Evolutionary conservation across 805 yeast genomes (phyloP).

Genomic region (Jamesozyma lodderae): DNA sequence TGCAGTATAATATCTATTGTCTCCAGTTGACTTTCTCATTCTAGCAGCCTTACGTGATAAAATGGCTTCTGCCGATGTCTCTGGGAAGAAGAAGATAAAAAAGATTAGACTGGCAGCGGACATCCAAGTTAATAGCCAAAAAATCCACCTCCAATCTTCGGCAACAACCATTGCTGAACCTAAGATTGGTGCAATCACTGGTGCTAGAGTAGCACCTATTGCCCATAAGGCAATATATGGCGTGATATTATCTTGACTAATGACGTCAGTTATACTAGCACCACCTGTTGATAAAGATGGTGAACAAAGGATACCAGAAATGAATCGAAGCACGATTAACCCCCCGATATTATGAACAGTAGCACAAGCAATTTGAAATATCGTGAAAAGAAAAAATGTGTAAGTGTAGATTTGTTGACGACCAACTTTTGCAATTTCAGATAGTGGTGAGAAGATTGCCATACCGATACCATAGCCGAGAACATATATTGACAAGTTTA

Average conservation of each 20-base stretch:
- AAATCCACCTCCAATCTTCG: slow-evolving; percentile 44
- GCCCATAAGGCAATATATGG: slow-evolving; percentile 45
- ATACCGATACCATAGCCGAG: slow-evolving; percentile 59
- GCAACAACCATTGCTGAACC: slow-evolving; percentile 26
- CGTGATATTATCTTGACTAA: slow-evolving; percentile 35
- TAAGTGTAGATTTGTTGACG: slow-evolving; percentile 41
- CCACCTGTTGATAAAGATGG: slow-evolving; percentile 54
- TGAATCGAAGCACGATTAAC: slow-evolving; percentile 40
- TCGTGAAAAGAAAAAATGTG: slow-evolving; percentile 38
- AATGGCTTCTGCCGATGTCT: slow-evolving; percentile 39
- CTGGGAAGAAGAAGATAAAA: slow-evolving; percentile 38
- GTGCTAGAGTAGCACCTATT: slow-evolving; percentile 45
- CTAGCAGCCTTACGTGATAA: slow-evolving; percentile 37
- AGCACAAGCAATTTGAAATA: slow-evolving; percentile 50
- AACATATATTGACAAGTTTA: slow-evolving; percentile 47
- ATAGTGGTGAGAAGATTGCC: slow-evolving; percentile 46
- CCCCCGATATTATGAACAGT: slow-evolving; percentile 42
- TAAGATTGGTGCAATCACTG: slow-evolving; percentile 45
- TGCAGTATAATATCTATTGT: slow-evolving; percentile 33
- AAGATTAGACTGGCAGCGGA: slow-evolving; percentile 24
- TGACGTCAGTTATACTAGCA: slow-evolving; percentile 45
- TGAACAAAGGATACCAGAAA: slow-evolving; percentile 46
- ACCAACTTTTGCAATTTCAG: slow-evolving; percentile 46
- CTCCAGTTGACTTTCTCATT: slow-evolving; percentile 41
- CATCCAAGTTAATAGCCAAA: slow-evolving; percentile 40